These are phyloP conservation scores for Juncus effusus DNA, from an alignment of 176 grass and related monocot genomes.

Conservation along the genomic window DNA sequence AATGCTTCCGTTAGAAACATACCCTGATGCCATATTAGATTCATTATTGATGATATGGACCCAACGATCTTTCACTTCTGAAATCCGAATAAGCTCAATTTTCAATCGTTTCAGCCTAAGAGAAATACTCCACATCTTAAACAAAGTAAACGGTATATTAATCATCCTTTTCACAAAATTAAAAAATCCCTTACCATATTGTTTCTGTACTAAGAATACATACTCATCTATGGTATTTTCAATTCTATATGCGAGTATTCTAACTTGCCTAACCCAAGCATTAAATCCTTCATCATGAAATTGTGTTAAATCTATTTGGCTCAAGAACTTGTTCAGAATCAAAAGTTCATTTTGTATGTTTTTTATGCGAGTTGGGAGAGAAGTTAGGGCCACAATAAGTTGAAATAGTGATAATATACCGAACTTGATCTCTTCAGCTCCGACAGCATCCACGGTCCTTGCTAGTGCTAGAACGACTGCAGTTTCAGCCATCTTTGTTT, in stretches of 20 bases:
- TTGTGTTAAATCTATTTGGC: background rate
- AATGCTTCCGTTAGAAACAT: too few species aligned
- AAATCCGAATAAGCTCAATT: too few species aligned
- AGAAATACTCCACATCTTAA: background rate
- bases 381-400: background rate
- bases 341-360: slow-evolving; percentile 26
- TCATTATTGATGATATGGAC: too few species aligned
- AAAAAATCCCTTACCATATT: background rate
- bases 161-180: too few species aligned
- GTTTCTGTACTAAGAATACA: background rate
- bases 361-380: slow-evolving; percentile 23
- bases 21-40: too few species aligned
- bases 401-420: slow-evolving; percentile 1
- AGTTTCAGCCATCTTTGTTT: slow-evolving; percentile 28
- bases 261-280: slow-evolving; percentile 26
- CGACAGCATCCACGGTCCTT: slow-evolving; percentile 29
- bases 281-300: slow-evolving; percentile 10
- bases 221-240: slow-evolving; percentile 13
- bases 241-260: slow-evolving; percentile 29
- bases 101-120: too few species aligned
- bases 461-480: slow-evolving; percentile 23
- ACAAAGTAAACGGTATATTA: too few species aligned
- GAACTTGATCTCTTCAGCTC: slow-evolving; percentile 4
- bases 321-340: slow-evolving; percentile 29
- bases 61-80: too few species aligned